These are phyloP conservation scores for Arthrobotrys musiformis DNA, from an alignment of 2,329 filamentous ascomycete species.

Conservation along the genomic window DNA sequence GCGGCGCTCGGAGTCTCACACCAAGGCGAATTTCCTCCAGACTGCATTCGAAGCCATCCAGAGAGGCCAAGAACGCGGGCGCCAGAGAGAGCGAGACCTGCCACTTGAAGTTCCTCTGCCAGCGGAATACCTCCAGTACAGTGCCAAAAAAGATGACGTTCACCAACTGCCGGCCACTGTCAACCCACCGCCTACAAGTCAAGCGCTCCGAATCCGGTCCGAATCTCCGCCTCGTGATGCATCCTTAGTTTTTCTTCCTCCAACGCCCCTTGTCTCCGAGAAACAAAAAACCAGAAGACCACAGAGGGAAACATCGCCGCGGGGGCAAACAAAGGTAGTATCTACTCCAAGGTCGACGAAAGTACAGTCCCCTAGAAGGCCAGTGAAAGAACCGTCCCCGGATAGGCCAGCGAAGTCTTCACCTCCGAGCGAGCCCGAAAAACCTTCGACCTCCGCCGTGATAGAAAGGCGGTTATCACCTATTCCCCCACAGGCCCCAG, in stretches of 20 bases:
- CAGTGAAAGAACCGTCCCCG: not conserved
- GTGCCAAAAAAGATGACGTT: not conserved
- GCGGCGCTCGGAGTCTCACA: conserved; percentile 22
- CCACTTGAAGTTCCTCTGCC: not conserved
- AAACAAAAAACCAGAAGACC: not conserved
- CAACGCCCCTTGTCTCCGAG: not conserved
- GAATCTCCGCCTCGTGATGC: not conserved
- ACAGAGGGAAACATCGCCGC: not conserved
- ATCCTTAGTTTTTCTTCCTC: not conserved
- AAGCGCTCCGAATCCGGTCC: not conserved
- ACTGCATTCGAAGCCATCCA: not conserved
- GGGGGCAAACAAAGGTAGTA: not conserved
- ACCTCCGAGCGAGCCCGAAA: not conserved
- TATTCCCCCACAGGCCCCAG: not conserved
- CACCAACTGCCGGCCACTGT: not conserved
- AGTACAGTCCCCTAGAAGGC: not conserved
- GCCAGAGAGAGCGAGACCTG: conserved; percentile 17
- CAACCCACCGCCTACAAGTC: not conserved
- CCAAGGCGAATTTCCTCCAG: not conserved
- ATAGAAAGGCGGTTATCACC: not conserved
- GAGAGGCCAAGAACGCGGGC: conserved; percentile 24
- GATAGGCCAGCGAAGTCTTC: not conserved
- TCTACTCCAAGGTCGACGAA: not conserved
- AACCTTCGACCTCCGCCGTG: not conserved
- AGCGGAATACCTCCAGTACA: not conserved